phyloP scores from a whole-genome alignment of 352 stramenopile species.

The Elongisporangium anandrum region DNA sequence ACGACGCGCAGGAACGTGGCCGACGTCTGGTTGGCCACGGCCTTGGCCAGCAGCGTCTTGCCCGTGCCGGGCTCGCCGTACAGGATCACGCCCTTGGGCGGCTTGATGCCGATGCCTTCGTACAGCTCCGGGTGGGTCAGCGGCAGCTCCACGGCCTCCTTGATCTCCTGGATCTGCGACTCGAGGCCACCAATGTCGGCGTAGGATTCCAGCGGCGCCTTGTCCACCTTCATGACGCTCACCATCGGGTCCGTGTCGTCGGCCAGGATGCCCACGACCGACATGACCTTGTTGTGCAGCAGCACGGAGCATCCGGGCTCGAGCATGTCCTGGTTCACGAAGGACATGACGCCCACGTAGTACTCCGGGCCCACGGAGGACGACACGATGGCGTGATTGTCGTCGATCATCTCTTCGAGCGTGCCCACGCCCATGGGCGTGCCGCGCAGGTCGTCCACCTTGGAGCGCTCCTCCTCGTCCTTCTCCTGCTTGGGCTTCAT shows the following conservation, averaged over 20 bases:
- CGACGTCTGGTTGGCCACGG: slow-evolving; percentile 99
- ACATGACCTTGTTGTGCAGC: slow-evolving; percentile 99
- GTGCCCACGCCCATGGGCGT: slow-evolving; percentile 98
- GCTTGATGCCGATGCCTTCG: slow-evolving; percentile 98
- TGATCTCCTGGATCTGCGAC: slow-evolving; percentile 96
- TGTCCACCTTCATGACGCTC: slow-evolving; percentile 99
- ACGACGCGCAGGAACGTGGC: slow-evolving; percentile 99
- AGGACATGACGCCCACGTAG: slow-evolving; percentile 99
- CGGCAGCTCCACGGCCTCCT: slow-evolving; percentile 95
- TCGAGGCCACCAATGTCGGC: slow-evolving; percentile 99
- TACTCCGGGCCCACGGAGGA: slow-evolving; percentile 98
- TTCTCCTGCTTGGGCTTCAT: slow-evolving; percentile 99
- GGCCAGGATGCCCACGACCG: slow-evolving; percentile 97
- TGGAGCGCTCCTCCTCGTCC: slow-evolving; percentile 98
- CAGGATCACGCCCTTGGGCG: slow-evolving; percentile 99
- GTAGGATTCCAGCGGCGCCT: slow-evolving; percentile 99
- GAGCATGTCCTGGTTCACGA: slow-evolving; percentile 99
- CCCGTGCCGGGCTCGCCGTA: slow-evolving; percentile 99
- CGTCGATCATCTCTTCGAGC: slow-evolving; percentile 99
- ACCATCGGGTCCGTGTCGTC: slow-evolving; percentile 99
- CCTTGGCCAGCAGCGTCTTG: slow-evolving; percentile 99
- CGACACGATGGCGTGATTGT: slow-evolving; percentile 99
- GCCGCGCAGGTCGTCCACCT: slow-evolving; percentile 98
- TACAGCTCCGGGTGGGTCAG: slow-evolving; percentile 99
- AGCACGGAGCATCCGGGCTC: slow-evolving; percentile 98